Percentiles rank a stretch among this genome's conserved stretches.
Conservation (phyloP, 2,329 filamentous ascomycete species). For the Penicillium nordicum region DNA sequence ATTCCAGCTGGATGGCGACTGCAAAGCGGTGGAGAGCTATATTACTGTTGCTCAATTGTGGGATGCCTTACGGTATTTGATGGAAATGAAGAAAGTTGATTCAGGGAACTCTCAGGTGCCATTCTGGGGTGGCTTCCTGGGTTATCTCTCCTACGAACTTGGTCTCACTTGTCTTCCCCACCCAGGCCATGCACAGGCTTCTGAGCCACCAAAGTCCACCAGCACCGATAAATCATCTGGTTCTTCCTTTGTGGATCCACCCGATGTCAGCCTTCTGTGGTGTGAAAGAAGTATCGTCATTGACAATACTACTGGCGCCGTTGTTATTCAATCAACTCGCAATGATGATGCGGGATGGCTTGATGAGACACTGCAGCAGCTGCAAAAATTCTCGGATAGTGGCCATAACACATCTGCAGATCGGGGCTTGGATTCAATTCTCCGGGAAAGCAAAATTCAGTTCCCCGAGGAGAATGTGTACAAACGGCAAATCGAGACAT, state of each 20-base stretch:
- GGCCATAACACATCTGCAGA: constrained; percentile 15
- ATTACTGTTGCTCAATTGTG: constrained; percentile 30
- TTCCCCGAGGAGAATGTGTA: constrained; percentile 52
- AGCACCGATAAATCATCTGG: not conserved
- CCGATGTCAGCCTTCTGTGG: constrained; percentile 74
- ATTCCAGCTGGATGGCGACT: constrained; percentile 17
- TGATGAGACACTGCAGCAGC: constrained; percentile 26
- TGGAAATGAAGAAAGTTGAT: constrained; percentile 40
- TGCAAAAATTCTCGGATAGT: constrained; percentile 20
- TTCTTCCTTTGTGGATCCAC: constrained; percentile 42
- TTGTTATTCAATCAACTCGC: constrained; percentile 67
- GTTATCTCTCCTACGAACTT: constrained; percentile 81
- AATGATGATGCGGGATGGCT: constrained; percentile 49
- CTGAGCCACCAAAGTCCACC: not conserved
- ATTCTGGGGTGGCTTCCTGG: constrained; percentile 81
- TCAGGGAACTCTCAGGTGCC: constrained; percentile 42
- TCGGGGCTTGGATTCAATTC: constrained; percentile 30
- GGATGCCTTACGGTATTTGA: constrained; percentile 37
- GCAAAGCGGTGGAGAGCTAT: constrained; percentile 12
- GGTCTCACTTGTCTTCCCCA: constrained; percentile 59
- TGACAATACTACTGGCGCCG: constrained; percentile 61
- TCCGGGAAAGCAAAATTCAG: constrained; percentile 28
- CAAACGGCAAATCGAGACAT: constrained; percentile 62
- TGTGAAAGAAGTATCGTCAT: constrained; percentile 73
- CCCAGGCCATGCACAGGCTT: constrained; percentile 37